Evolutionary conservation across 768 basidiomycete species (phyloP).

Genomic region (Rhodotorula diobovata): DNA sequence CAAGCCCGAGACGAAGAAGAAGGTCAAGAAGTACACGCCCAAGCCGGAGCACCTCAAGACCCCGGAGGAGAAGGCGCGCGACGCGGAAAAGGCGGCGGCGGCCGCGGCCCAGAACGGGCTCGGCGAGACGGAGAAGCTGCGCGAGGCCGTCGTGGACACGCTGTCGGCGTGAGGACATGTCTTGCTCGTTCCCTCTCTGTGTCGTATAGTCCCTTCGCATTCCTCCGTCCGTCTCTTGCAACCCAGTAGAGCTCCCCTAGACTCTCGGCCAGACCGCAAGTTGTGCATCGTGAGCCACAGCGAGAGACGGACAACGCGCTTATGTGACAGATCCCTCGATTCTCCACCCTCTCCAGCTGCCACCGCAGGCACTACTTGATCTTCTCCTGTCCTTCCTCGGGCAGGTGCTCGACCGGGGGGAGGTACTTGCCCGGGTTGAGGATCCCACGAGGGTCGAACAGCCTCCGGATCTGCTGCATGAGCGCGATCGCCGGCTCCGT

Average conservation of each 20-base stretch:
- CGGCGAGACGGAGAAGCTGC: conserved; percentile 17
- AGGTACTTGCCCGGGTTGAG: conserved; percentile 64
- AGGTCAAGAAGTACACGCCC: conserved; percentile 50
- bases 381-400: conserved; percentile 8
- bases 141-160: conserved; percentile 23
- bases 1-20: conserved; percentile 54
- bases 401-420: conserved; percentile 8
- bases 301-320: too few species aligned
- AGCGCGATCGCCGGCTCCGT: conserved; percentile 67
- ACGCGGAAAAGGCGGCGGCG: conserved; percentile 18
- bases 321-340: too few species aligned
- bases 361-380: too few species aligned
- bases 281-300: too few species aligned
- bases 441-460: conserved; percentile 86
- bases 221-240: neutral
- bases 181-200: neutral
- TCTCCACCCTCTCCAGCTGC: too few species aligned
- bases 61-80: conserved; percentile 30
- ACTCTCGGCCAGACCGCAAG: too few species aligned
- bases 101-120: conserved; percentile 1
- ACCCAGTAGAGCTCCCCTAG: neutral
- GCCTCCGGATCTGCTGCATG: conserved; percentile 83
- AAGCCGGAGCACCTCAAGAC: conserved; percentile 40
- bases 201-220: neutral
- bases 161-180: neutral